Conservation (phyloP, 768 basidiomycete genomes). For the Cystobasidium ongulense region DNA sequence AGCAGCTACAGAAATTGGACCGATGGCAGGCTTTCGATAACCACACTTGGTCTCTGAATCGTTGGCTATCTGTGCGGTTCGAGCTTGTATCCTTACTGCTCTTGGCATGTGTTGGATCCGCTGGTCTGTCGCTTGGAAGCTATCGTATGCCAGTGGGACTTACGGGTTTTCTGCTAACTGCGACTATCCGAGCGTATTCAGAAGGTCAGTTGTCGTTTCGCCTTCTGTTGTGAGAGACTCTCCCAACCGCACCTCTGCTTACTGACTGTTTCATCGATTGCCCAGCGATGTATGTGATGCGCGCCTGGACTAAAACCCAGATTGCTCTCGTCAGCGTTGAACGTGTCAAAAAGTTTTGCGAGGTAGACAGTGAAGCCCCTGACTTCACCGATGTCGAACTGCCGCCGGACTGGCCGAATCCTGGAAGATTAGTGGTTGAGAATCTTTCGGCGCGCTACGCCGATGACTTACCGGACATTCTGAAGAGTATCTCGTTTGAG, state of each 20-base stretch:
- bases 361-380: conserved; percentile 19
- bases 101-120: conserved; percentile 33
- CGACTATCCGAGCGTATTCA: conserved; percentile 31
- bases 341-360: conserved; percentile 39
- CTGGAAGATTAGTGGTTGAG: conserved; percentile 39
- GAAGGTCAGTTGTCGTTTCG: conserved; percentile 35
- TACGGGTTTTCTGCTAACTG: conserved; percentile 25
- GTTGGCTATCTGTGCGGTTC: conserved; percentile 40
- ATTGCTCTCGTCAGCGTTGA: conserved; percentile 42
- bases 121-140: conserved; percentile 36
- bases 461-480: conserved; percentile 44
- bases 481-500: conserved; percentile 46
- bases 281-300: conserved; percentile 44
- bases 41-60: conserved; percentile 36
- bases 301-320: conserved; percentile 42
- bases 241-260: no score
- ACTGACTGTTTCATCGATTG: conserved; percentile 42
- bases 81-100: conserved; percentile 33
- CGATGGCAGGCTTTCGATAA: conserved; percentile 37
- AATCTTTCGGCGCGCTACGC: conserved; percentile 42
- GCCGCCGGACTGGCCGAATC: conserved; percentile 37
- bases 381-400: conserved; percentile 37
- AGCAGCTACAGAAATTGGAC: conserved; percentile 8
- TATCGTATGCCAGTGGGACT: conserved; percentile 35
- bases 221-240: conserved; percentile 38